Percentiles rank a stretch among this genome's conserved stretches.
Conservation (phyloP, 176 grass and related monocot species). For the sorghum (Sorghum bicolor) region Sorghum_bicolor_NCBIv3 NC_012871.2:51552001-51552500, state of each 20-base stretch:
- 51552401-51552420: too few relatives aligned
- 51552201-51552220: background rate
- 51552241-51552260: background rate
- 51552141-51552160: background rate
- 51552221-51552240: background rate
- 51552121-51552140: background rate
- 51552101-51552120: background rate
- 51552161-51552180: background rate
- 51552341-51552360: background rate
- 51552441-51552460: too few relatives aligned
- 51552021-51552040: too few relatives aligned
- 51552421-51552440: too few relatives aligned
- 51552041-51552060: too few relatives aligned
- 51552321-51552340: background rate
- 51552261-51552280: background rate
- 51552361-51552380: too few relatives aligned
- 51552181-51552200: background rate
- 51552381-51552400: too few relatives aligned
- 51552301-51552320: background rate
- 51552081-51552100: background rate
- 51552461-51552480: too few relatives aligned
- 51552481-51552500: too few relatives aligned
- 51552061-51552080: too few relatives aligned
- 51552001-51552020: too few relatives aligned
- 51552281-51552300: background rate